A percentile compares a stretch with the other conserved stretches of the same genome.
Conservation (phyloP, 306 rosid genomes). For the Quercus glauca region DNA sequence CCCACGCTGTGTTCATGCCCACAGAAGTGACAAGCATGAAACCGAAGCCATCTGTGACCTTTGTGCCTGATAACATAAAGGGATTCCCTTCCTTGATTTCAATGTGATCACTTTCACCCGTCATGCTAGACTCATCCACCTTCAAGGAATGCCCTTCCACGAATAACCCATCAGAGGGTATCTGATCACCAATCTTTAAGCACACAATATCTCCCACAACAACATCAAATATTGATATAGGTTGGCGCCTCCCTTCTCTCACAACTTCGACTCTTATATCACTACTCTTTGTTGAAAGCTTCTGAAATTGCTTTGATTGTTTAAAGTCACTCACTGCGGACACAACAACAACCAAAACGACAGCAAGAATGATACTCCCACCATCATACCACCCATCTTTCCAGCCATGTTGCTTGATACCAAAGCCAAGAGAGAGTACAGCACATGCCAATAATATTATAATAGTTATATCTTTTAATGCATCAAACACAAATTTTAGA, state of each 20-base stretch:
- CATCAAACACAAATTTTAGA: constrained; percentile 13
- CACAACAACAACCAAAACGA: constrained; percentile 11
- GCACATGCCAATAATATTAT: constrained; percentile 18
- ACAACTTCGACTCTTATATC: constrained; percentile 16
- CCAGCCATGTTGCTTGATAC: constrained; percentile 28
- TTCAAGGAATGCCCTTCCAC: constrained; percentile 19
- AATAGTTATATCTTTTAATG: constrained; percentile 16
- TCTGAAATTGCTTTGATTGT: constrained; percentile 25
- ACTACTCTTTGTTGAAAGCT: constrained; percentile 18
- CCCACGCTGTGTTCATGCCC: constrained; percentile 22
- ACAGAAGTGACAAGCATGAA: constrained; percentile 27
- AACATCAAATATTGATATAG: constrained; percentile 15
- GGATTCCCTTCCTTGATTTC: constrained; percentile 8
- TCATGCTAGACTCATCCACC: constrained; percentile 31
- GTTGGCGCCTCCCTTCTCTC: constrained; percentile 15
- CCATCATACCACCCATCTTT: constrained; percentile 30
- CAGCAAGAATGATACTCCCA: constrained; percentile 20
- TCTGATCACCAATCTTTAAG: constrained; percentile 26
- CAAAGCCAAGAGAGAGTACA: constrained; percentile 13
- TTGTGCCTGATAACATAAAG: constrained; percentile 24
- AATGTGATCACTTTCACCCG: constrained; percentile 20
- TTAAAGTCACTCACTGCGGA: constrained; percentile 24
- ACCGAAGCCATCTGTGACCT: constrained; percentile 26
- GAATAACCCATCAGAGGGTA: constrained; percentile 23
- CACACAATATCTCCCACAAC: constrained; percentile 21